Evolutionary conservation across 73 alveolate genomes (phyloP).

Genomic region (Effrenium voratum): DNA sequence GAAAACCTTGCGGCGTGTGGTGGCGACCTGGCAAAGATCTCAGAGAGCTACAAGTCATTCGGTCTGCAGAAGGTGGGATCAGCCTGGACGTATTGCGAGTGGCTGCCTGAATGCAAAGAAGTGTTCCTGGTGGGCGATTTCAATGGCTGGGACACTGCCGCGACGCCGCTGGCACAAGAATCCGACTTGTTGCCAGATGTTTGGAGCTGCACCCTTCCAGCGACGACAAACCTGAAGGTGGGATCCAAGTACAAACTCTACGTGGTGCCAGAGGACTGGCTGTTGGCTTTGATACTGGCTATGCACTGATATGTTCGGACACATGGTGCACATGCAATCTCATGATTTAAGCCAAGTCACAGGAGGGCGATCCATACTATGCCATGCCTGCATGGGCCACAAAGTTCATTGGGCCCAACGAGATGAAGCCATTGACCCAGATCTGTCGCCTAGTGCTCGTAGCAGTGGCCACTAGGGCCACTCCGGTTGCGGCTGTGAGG

Average conservation of each 20-base stretch:
- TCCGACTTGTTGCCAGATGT: slow-evolving; percentile 35
- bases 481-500: background rate
- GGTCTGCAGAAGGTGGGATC: slow-evolving; percentile 53
- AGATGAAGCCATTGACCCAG: slow-evolving; percentile 28
- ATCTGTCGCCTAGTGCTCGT: background rate
- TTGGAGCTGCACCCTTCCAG: slow-evolving; percentile 64
- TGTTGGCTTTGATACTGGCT: background rate
- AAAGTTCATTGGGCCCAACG: slow-evolving; percentile 67
- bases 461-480: background rate
- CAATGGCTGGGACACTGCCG: slow-evolving; percentile 65
- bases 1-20: slow-evolving; percentile 65
- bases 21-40: slow-evolving; percentile 45
- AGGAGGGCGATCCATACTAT: slow-evolving; percentile 79
- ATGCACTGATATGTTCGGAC: no score
- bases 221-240: background rate
- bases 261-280: slow-evolving; percentile 51
- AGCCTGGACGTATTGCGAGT: slow-evolving; percentile 71
- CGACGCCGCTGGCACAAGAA: slow-evolving; percentile 66
- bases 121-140: slow-evolving; percentile 82
- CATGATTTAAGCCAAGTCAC: background rate
- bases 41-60: slow-evolving; percentile 58
- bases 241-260: slow-evolving; percentile 88
- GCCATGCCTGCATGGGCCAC: slow-evolving; percentile 93
- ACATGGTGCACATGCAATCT: background rate
- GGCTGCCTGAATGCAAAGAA: slow-evolving; percentile 67